A percentile compares a stretch with the other conserved stretches of the same genome.
Conservation (phyloP, 106 monocot genomes). For the Apostasia ramifera region DNA sequence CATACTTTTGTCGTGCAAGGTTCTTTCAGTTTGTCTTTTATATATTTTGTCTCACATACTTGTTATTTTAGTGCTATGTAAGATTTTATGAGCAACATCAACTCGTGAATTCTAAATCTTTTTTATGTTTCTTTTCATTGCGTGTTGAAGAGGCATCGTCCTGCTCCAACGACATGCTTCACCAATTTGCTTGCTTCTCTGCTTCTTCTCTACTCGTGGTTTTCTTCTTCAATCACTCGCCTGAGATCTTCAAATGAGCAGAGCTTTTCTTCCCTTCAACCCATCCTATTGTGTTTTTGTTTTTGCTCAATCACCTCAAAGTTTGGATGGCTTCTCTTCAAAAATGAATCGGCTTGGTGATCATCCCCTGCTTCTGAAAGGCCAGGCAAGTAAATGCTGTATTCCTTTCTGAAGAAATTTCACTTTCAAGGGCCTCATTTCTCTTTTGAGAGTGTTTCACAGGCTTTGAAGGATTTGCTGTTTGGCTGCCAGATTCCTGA, state of each 20-base stretch:
- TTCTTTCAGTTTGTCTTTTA: constrained; percentile 4
- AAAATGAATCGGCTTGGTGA: background rate
- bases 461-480: background rate
- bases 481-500: no score
- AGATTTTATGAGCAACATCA: background rate
- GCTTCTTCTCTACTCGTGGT: constrained; percentile 25
- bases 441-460: constrained; percentile 4
- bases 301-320: background rate
- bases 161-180: constrained; percentile 26
- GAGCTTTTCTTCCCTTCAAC: background rate
- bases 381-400: background rate
- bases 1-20: constrained; percentile 2
- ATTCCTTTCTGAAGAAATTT: background rate
- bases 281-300: background rate
- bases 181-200: constrained; percentile 17
- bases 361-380: background rate
- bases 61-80: constrained; percentile 4
- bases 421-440: background rate
- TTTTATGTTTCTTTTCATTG: constrained; percentile 18
- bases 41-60: background rate
- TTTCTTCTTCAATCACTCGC: constrained; percentile 16
- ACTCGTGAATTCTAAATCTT: background rate
- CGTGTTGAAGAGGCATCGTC: constrained; percentile 33
- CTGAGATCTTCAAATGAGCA: constrained; percentile 15
- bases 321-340: background rate